These are phyloP conservation scores for Coniochaeta sp. DNA, from an alignment of 2,329 filamentous ascomycete genomes.

Conservation along the genomic window DNA sequence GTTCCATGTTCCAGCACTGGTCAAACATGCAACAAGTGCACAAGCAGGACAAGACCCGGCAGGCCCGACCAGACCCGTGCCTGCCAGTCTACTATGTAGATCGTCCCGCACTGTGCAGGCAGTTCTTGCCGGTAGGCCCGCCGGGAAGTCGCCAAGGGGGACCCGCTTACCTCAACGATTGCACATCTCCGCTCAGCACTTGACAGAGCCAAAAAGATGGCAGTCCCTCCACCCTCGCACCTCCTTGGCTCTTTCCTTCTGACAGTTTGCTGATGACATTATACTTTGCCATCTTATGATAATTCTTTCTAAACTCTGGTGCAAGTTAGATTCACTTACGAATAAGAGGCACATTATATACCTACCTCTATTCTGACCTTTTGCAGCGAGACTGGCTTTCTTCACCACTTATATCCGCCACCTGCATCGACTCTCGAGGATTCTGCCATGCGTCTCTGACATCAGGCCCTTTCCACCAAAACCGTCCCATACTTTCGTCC, in stretches of 20 bases:
- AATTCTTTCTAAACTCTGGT: neutral
- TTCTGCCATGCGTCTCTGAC: neutral
- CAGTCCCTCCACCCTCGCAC: neutral
- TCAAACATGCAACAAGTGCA: neutral
- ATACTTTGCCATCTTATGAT: neutral
- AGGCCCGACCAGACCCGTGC: neutral
- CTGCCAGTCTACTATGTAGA: neutral
- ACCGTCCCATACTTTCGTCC: neutral
- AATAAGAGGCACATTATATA: neutral
- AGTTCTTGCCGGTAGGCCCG: neutral
- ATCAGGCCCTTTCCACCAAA: neutral
- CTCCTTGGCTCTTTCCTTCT: neutral
- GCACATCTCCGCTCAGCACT: neutral
- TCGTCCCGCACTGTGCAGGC: neutral
- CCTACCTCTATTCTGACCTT: neutral
- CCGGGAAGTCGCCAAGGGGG: neutral
- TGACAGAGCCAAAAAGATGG: conserved; percentile 1
- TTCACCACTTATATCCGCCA: neutral
- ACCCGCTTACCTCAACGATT: conserved; percentile 1
- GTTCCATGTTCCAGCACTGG: neutral
- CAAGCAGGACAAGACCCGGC: no score
- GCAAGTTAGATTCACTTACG: neutral
- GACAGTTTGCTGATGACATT: neutral
- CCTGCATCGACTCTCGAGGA: neutral
- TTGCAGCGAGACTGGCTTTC: conserved; percentile 1